These are phyloP conservation scores for Glycine soja DNA, from an alignment of 306 rosid species.

Conservation along the genomic window DNA sequence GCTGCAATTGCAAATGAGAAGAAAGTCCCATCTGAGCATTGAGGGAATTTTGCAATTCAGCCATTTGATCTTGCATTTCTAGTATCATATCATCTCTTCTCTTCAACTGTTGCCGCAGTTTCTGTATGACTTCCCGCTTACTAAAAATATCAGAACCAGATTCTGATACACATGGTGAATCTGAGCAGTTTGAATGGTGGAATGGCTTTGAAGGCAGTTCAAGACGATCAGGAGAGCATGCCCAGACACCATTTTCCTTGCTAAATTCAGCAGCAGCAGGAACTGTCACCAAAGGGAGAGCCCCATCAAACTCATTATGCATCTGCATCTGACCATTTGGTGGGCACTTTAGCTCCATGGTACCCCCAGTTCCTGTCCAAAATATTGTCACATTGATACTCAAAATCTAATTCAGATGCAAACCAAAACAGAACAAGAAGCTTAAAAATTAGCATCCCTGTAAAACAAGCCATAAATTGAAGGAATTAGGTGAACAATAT, in stretches of 20 bases:
- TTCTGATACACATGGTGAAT: conserved; percentile 94
- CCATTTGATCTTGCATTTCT: conserved; percentile 98
- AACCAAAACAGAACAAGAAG: conserved; percentile 7
- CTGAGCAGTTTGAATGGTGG: conserved; percentile 89
- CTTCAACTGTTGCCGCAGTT: conserved; percentile 92
- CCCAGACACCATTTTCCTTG: conserved; percentile 88
- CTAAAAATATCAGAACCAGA: conserved; percentile 94
- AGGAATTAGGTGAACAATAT: conserved; percentile 19
- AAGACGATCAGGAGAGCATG: conserved; percentile 87
- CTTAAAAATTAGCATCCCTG: conserved; percentile 14
- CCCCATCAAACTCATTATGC: conserved; percentile 64
- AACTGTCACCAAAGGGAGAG: conserved; percentile 84
- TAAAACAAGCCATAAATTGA: conserved; percentile 28
- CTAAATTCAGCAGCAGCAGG: conserved; percentile 71
- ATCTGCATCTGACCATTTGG: conserved; percentile 70
- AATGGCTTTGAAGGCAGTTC: conserved; percentile 85
- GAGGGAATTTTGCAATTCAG: conserved; percentile 76
- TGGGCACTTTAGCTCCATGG: conserved; percentile 66
- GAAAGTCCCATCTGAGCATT: conserved; percentile 74
- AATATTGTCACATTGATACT: conserved; percentile 35
- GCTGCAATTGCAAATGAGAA: conserved; percentile 81
- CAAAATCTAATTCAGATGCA: conserved; percentile 22
- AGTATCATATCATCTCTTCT: conserved; percentile 93
- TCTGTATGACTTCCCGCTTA: conserved; percentile 92
- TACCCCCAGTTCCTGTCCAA: conserved; percentile 65